A percentile compares a stretch with the other conserved stretches of the same genome.
Evolutionary conservation across 176 grass and related monocot genomes (phyloP).

Genomic region (Typha latifolia): DNA sequence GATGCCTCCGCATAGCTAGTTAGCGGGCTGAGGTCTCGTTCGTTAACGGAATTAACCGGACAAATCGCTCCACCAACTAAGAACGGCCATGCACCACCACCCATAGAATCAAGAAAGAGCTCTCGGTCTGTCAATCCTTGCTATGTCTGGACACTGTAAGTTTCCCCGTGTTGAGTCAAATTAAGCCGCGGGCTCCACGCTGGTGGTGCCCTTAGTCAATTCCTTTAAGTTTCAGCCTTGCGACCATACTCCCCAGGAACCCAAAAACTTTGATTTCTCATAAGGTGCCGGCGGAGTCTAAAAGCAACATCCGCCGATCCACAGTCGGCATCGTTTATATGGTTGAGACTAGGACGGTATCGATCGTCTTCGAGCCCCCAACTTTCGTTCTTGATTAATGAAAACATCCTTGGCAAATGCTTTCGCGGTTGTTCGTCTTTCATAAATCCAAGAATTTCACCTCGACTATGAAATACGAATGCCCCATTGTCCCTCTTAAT

Average conservation of each 20-base stretch:
- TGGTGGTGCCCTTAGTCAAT: too few species aligned
- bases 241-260: slow-evolving; percentile 15
- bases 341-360: slow-evolving; percentile 41
- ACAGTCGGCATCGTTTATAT: slow-evolving; percentile 52
- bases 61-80: slow-evolving; percentile 57
- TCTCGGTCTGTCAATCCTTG: too few species aligned
- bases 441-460: slow-evolving; percentile 60
- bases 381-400: slow-evolving; percentile 53
- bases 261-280: slow-evolving; percentile 92
- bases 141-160: too few species aligned
- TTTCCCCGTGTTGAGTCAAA: too few species aligned
- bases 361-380: slow-evolving; percentile 23
- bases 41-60: slow-evolving; percentile 58
- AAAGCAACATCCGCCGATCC: slow-evolving; percentile 73
- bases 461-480: slow-evolving; percentile 57
- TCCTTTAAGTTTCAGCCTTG: too few species aligned
- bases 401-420: slow-evolving; percentile 54
- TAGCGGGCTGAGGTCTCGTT: slow-evolving; percentile 67
- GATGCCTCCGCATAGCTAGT: slow-evolving; percentile 65
- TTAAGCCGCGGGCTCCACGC: too few species aligned
- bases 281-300: slow-evolving; percentile 61
- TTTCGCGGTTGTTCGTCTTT: slow-evolving; percentile 49
- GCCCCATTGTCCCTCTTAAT: slow-evolving; percentile 46
- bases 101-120: too few species aligned
- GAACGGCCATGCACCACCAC: too few species aligned